phyloP scores from a whole-genome alignment of 2,329 filamentous ascomycete genomes.

The Alternaria solani region DNA sequence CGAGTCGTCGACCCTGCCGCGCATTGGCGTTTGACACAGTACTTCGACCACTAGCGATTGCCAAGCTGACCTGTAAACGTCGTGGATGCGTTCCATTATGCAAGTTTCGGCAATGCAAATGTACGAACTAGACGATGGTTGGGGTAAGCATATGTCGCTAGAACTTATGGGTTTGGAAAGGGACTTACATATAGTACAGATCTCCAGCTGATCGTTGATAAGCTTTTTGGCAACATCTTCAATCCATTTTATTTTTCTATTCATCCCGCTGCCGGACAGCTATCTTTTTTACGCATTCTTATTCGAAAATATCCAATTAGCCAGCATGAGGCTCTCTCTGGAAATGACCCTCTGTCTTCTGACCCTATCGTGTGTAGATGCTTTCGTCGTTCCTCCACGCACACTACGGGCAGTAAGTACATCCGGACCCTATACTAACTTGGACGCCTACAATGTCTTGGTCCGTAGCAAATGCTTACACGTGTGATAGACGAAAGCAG shows the following conservation, averaged over 20 bases:
- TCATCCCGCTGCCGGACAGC: constrained; percentile 27
- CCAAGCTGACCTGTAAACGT: constrained; percentile 17
- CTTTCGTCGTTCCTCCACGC: constrained; percentile 26
- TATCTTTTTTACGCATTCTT: constrained; percentile 5
- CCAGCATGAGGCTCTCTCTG: constrained; percentile 37
- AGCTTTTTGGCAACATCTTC: background rate
- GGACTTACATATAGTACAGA: constrained; percentile 1
- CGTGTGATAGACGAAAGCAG: constrained; percentile 13
- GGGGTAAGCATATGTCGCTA: constrained; percentile 17
- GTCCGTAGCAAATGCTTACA: background rate
- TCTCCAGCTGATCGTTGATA: background rate
- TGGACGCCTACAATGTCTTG: background rate
- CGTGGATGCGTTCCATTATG: constrained; percentile 30
- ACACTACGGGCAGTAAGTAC: constrained; percentile 34
- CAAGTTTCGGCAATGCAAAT: constrained; percentile 12
- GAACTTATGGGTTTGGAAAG: background rate
- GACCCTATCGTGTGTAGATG: constrained; percentile 32
- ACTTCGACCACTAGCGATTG: constrained; percentile 2
- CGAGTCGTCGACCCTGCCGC: constrained; percentile 11
- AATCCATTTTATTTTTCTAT: background rate
- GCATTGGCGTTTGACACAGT: constrained; percentile 21
- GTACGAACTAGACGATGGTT: constrained; percentile 3
- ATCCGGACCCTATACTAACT: background rate
- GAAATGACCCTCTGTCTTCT: constrained; percentile 30
- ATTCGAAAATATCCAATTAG: background rate